Base-by-base conservation (phyloP, 2,329 filamentous ascomycete species). In the Tolypocladium inflatum region DNA sequence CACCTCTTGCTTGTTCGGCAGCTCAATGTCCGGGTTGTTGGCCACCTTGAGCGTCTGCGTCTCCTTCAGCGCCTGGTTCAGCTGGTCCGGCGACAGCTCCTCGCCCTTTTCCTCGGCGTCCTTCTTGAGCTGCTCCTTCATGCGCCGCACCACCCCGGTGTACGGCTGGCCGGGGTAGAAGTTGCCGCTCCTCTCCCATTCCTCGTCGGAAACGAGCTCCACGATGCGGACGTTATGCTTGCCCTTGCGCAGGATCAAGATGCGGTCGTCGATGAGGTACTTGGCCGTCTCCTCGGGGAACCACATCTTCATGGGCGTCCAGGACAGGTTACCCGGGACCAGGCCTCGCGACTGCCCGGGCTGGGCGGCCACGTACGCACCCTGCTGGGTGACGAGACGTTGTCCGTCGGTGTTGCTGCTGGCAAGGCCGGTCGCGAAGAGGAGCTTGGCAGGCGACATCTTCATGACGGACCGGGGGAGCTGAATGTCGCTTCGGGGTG, bases 211-310 rank as follows among this genome's bases (percentile, higher is more conserved):
- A 37, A 87, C 73, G 61, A 87, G 74, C 70, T 86, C 76, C 55
- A 87, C 75, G 62, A 86, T 78, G 52, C 83, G 80, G 52, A 87
- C 70, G 61, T 86, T 84, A 70, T 85, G 80, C 73, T 85, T 86
- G 63, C 84, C 84, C 66, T 79, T 83, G 62, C 85, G 81, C 56
- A 87, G 73, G 63, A 87, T 78, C 61, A 87, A 73, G 53, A 86
- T 63, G 62, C 79, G 76, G 58, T 69, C 81, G 60, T 85, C 81
- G 21, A 90, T 79, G 57, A 88, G 73, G 65, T 80, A 88, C 57
- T 83, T 80, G 59, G 76, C 66, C 0, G 84, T 86, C 56, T 87
- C 81, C 30, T 76, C 71, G 0, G 78, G 74, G 63, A 76, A 80
- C 79, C 83, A 85, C 26, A 79, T 71, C 67, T 84, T 83, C 60